These are phyloP conservation scores for Sequoiadendron giganteum DNA, from an alignment of 75 land plant genomes.

Conservation along the genomic window DNA sequence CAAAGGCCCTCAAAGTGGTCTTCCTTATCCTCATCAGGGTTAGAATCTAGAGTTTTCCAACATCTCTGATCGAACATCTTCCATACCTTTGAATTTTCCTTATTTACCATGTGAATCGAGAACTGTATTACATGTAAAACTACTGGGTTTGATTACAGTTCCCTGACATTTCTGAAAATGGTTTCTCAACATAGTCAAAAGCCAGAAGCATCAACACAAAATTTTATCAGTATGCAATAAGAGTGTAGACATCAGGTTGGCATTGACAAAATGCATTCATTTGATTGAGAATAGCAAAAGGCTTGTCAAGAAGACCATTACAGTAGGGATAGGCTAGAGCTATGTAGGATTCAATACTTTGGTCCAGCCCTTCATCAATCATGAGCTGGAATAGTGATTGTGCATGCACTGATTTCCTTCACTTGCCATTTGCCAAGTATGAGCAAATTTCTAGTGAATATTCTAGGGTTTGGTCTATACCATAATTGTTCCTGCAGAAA, in stretches of 20 bases:
- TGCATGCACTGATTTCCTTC: constrained; percentile 74
- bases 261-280: constrained; percentile 59
- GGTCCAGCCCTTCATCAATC: constrained; percentile 59
- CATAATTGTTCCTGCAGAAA: constrained; percentile 76
- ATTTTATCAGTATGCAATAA: constrained; percentile 73
- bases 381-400: constrained; percentile 48
- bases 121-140: constrained; percentile 75
- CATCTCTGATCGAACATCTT: constrained; percentile 50
- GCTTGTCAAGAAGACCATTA: constrained; percentile 52
- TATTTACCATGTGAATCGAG: constrained; percentile 83
- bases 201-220: constrained; percentile 48
- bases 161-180: constrained; percentile 60
- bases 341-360: constrained; percentile 56
- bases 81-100: constrained; percentile 67
- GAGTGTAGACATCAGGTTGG: constrained; percentile 70
- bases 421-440: constrained; percentile 90
- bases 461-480: constrained; percentile 66
- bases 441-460: constrained; percentile 65
- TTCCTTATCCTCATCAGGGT: constrained; percentile 90
- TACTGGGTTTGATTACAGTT: constrained; percentile 65
- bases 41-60: constrained; percentile 31
- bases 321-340: constrained; percentile 79
- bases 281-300: constrained; percentile 53
- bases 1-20: constrained; percentile 67
- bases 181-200: constrained; percentile 45